Conservation (phyloP, 1,284 basidiomycete species). For the Fomitopsis pinicola region DNA sequence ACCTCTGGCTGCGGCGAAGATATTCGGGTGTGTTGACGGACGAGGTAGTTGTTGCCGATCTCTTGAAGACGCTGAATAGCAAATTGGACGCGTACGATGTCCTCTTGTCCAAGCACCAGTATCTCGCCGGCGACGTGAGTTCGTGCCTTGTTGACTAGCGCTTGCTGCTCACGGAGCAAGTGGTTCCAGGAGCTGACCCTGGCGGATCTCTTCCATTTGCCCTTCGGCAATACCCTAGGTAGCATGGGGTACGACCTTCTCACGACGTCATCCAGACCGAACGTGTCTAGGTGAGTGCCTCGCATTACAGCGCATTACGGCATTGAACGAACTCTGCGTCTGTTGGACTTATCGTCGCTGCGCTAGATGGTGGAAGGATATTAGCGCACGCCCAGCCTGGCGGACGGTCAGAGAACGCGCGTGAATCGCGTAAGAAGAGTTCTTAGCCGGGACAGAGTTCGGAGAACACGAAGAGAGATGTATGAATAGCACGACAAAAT, state of each 20-base stretch:
- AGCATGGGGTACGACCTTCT: conserved; percentile 15
- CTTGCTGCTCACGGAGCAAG: neutral
- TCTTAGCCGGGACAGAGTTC: too few relatives aligned
- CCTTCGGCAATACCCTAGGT: conserved; percentile 30
- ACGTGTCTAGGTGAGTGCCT: conserved; percentile 20
- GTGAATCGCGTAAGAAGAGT: neutral
- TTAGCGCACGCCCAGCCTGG: conserved; percentile 32
- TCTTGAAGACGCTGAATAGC: conserved; percentile 21
- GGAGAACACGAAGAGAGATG: too few relatives aligned
- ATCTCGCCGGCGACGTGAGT: conserved; percentile 43
- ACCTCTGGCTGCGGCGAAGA: neutral
- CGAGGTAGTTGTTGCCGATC: conserved; percentile 9
- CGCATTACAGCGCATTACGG: neutral
- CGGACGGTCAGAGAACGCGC: conserved; percentile 26
- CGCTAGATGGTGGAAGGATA: conserved; percentile 32
- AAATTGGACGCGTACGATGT: conserved; percentile 43
- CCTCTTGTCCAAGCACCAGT: conserved; percentile 40
- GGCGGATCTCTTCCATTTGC: conserved; percentile 50
- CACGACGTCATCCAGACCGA: conserved; percentile 18
- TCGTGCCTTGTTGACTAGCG: neutral
- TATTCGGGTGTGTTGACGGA: conserved; percentile 8
- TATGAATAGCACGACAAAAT: too few relatives aligned
- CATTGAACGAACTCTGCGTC: neutral
- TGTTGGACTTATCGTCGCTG: neutral
- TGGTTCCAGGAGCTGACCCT: conserved; percentile 35